Conservation (phyloP, 208 protist genomes). For the Trypanosoma theileri region DNA sequence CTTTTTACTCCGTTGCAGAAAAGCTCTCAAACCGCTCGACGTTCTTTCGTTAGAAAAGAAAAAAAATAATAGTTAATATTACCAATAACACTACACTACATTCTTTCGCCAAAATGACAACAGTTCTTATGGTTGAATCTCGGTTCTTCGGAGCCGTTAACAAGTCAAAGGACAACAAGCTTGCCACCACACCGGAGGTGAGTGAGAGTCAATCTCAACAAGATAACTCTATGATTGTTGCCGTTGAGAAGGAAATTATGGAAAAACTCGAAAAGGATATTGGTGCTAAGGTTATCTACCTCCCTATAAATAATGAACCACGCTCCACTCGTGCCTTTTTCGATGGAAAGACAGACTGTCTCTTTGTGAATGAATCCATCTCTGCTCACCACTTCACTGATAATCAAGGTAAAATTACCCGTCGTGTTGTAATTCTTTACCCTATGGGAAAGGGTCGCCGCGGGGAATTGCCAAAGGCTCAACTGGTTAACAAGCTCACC, state of each 20-base stretch:
- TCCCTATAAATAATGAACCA: constrained; percentile 19
- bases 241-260: constrained; percentile 30
- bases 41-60: too few relatives aligned
- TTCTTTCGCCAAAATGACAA: constrained; percentile 25
- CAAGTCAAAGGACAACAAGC: constrained; percentile 32
- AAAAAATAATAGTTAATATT: background rate
- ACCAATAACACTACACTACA: constrained; percentile 1
- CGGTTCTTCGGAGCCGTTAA: constrained; percentile 17
- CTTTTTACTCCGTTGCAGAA: background rate
- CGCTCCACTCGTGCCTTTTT: constrained; percentile 27
- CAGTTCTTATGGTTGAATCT: constrained; percentile 29
- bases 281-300: constrained; percentile 6
- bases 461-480: constrained; percentile 51
- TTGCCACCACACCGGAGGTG: constrained; percentile 26
- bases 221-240: constrained; percentile 32
- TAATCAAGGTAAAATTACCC: constrained; percentile 45
- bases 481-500: constrained; percentile 50
- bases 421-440: constrained; percentile 70
- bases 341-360: constrained; percentile 41
- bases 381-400: constrained; percentile 76
- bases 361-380: constrained; percentile 51
- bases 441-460: constrained; percentile 58
- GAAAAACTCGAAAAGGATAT: constrained; percentile 22
- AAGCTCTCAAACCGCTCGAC: background rate
- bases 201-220: constrained; percentile 31